Evolutionary conservation across 345 rosid genomes (phyloP).

Genomic region (Populus davidiana): DNA sequence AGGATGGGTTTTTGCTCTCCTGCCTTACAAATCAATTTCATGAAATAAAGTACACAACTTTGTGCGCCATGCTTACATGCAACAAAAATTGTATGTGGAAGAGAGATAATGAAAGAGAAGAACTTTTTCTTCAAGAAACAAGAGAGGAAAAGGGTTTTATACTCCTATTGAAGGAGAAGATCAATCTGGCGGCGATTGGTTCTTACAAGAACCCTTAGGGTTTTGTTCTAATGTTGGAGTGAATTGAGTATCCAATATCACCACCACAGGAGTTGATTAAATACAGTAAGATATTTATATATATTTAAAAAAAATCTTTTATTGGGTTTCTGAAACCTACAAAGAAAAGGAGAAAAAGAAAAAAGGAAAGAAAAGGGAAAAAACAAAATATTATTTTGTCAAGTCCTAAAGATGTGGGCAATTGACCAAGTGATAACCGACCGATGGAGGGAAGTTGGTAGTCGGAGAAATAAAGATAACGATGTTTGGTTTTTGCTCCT

Average conservation of each 20-base stretch:
- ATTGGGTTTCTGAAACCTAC: background rate
- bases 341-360: too few species aligned
- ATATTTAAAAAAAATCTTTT: background rate
- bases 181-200: constrained; percentile 76
- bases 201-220: constrained; percentile 92
- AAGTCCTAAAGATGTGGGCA: constrained; percentile 22
- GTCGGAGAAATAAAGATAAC: constrained; percentile 14
- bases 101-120: background rate
- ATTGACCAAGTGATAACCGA: constrained; percentile 46
- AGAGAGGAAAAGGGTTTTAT: background rate
- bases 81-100: background rate
- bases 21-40: background rate
- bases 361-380: background rate
- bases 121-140: background rate
- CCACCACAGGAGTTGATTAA: constrained; percentile 28
- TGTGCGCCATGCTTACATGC: constrained; percentile 18
- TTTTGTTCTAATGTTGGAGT: constrained; percentile 38
- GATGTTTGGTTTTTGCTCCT: constrained; percentile 24
- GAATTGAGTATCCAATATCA: background rate
- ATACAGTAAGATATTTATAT: constrained; percentile 18
- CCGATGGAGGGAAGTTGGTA: constrained; percentile 20
- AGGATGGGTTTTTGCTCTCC: background rate
- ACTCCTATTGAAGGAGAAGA: constrained; percentile 36
- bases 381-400: background rate
- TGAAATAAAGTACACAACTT: constrained; percentile 8